phyloP scores from a whole-genome alignment of 176 grass and related monocot genomes.

The Miscanthus lutarioriparius region DNA sequence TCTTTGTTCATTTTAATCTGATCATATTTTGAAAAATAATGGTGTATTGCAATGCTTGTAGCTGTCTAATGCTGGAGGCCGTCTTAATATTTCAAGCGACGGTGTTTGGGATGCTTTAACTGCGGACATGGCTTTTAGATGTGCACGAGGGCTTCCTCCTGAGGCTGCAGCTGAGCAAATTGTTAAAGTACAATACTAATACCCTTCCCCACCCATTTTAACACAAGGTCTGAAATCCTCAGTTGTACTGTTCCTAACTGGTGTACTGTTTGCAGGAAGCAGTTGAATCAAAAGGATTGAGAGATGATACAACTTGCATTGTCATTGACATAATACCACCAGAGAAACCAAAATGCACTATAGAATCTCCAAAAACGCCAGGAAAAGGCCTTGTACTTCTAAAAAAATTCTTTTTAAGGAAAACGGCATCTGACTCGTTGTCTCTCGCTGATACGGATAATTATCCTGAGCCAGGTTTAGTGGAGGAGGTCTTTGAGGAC shows the following conservation, averaged over 20 bases:
- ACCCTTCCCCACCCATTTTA: not conserved
- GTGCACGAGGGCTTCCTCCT: conserved; percentile 56
- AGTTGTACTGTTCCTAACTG: conserved; percentile 1
- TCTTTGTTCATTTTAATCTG: not conserved
- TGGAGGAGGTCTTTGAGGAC: conserved; percentile 96
- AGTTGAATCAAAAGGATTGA: conserved; percentile 79
- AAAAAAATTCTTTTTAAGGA: conserved; percentile 61
- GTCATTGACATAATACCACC: conserved; percentile 81
- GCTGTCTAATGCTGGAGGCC: conserved; percentile 77
- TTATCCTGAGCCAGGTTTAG: conserved; percentile 46
- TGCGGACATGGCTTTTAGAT: conserved; percentile 67
- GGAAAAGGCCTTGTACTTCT: conserved; percentile 61
- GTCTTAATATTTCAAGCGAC: conserved; percentile 89
- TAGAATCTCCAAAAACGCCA: conserved; percentile 55
- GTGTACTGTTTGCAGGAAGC: conserved; percentile 70
- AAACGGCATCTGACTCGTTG: conserved; percentile 44
- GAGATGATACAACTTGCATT: conserved; percentile 97
- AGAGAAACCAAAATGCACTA: conserved; percentile 57
- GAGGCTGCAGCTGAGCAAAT: conserved; percentile 72
- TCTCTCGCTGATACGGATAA: conserved; percentile 53
- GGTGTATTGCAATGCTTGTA: conserved; percentile 38
- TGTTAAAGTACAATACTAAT: conserved; percentile 70
- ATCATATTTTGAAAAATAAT: conserved; percentile 18
- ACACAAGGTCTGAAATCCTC: conserved; percentile 13
- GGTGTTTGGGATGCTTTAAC: conserved; percentile 94